phyloP scores from a whole-genome alignment of 805 yeast species.

The Suhomyces canberraensis region DNA sequence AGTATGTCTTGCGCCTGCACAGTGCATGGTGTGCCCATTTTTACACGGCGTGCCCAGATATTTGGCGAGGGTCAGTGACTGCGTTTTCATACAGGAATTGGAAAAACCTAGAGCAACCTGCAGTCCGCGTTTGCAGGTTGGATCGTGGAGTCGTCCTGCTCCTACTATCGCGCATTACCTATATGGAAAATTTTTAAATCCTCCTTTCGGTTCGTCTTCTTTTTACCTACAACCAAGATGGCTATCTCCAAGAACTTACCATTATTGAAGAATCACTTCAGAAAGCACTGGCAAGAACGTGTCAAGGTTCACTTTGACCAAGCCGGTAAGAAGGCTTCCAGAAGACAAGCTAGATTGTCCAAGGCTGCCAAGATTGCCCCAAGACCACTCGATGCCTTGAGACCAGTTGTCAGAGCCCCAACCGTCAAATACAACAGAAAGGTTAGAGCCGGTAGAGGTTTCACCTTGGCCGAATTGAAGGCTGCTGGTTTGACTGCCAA shows the following conservation, averaged over 20 bases:
- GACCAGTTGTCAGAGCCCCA: slow-evolving; percentile 99
- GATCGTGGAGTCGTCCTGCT: too few species aligned
- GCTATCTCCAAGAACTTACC: slow-evolving; percentile 99
- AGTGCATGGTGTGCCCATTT: too few species aligned
- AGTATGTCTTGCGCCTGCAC: too few species aligned
- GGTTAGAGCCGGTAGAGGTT: slow-evolving; percentile 99
- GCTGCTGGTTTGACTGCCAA: slow-evolving; percentile 89
- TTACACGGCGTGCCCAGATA: neutral
- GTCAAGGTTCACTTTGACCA: slow-evolving; percentile 99
- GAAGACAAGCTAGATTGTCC: slow-evolving; percentile 91
- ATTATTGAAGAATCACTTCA: slow-evolving; percentile 98
- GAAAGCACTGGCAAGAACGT: slow-evolving; percentile 99
- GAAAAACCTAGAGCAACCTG: slow-evolving; percentile 1
- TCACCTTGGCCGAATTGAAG: slow-evolving; percentile 96
- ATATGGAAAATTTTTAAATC: slow-evolving; percentile 5
- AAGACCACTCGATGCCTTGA: slow-evolving; percentile 92
- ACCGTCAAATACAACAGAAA: slow-evolving; percentile 99
- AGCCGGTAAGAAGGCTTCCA: slow-evolving; percentile 98
- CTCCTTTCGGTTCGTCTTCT: slow-evolving; percentile 10
- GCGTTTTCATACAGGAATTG: slow-evolving; percentile 4
- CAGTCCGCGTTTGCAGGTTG: slow-evolving; percentile 3
- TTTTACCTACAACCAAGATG: slow-evolving; percentile 29
- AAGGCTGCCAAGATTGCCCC: slow-evolving; percentile 97
- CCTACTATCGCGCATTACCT: slow-evolving; percentile 4
- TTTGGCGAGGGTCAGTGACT: slow-evolving; percentile 7